Percentiles rank a stretch among this genome's conserved stretches.
Conservation (phyloP, 2,329 filamentous ascomycete species). For the Pyrenophora teres region DNA sequence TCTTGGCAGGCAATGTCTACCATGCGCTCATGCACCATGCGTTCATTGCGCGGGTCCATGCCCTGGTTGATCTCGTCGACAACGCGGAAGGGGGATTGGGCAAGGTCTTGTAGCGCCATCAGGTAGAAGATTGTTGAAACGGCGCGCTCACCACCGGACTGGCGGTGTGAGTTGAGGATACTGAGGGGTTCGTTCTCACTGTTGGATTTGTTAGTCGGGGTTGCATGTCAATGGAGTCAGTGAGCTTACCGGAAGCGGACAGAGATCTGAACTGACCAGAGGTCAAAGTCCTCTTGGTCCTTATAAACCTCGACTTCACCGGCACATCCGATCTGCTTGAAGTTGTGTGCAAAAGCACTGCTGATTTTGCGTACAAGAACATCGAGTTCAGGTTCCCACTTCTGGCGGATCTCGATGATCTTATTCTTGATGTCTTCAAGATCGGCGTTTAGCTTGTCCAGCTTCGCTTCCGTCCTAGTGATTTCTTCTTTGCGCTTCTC, state of each 20-base stretch:
- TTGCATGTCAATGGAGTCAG: neutral
- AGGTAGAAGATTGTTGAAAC: slow-evolving; percentile 99
- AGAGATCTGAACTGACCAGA: slow-evolving; percentile 91
- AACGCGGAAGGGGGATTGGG: slow-evolving; percentile 92
- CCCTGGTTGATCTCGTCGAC: slow-evolving; percentile 99
- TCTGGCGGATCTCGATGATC: slow-evolving; percentile 68
- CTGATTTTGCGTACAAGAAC: slow-evolving; percentile 79
- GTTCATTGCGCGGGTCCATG: slow-evolving; percentile 98
- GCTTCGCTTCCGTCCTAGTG: slow-evolving; percentile 63
- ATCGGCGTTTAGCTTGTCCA: slow-evolving; percentile 59
- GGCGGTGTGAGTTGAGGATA: slow-evolving; percentile 85
- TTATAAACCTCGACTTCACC: slow-evolving; percentile 90
- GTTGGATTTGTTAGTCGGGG: slow-evolving; percentile 11
- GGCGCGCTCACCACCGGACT: slow-evolving; percentile 93
- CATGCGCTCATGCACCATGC: slow-evolving; percentile 97
- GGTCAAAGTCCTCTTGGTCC: slow-evolving; percentile 84
- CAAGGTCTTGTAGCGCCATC: slow-evolving; percentile 94
- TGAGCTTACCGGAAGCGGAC: slow-evolving; percentile 83
- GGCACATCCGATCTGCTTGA: slow-evolving; percentile 90
- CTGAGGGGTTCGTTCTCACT: slow-evolving; percentile 77
- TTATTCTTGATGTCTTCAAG: slow-evolving; percentile 61
- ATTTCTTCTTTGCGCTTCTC: slow-evolving; percentile 62
- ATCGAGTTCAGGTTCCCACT: slow-evolving; percentile 87
- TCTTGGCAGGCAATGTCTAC: slow-evolving; percentile 93
- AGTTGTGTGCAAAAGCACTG: slow-evolving; percentile 89